phyloP scores from a whole-genome alignment of 202 grass and related monocot species.

The Schoenoplectus tabernaemontani region DNA sequence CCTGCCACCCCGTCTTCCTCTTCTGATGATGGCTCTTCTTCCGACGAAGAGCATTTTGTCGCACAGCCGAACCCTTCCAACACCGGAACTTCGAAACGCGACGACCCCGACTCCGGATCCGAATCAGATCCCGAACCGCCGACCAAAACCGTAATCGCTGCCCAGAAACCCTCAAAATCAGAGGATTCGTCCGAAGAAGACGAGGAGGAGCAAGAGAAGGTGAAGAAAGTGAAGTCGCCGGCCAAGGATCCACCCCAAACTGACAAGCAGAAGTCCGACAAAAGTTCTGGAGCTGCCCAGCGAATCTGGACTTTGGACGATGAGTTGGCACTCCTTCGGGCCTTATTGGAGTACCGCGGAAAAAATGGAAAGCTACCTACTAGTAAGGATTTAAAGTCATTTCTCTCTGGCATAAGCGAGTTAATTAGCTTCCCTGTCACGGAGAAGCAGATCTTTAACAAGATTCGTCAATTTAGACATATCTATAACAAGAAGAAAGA shows the following conservation, averaged over 20 bases:
- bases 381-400: background rate
- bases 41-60: slow-evolving; percentile 19
- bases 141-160: slow-evolving; percentile 13
- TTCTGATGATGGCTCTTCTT: slow-evolving; percentile 15
- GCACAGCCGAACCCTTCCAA: background rate
- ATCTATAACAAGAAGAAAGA: background rate
- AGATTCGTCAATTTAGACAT: slow-evolving; percentile 26
- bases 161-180: background rate
- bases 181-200: background rate
- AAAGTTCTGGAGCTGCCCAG: no score
- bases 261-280: background rate
- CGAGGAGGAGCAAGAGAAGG: background rate
- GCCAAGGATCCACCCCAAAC: background rate
- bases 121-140: background rate
- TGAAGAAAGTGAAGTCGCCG: background rate
- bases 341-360: slow-evolving; percentile 20
- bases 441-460: slow-evolving; percentile 18
- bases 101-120: no score
- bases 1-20: slow-evolving; percentile 15
- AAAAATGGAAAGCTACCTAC: slow-evolving; percentile 35
- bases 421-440: slow-evolving; percentile 19
- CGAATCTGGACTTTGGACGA: slow-evolving; percentile 45
- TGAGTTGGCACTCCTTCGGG: slow-evolving; percentile 40
- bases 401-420: slow-evolving; percentile 16
- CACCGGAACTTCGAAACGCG: background rate